phyloP scores from a whole-genome alignment of 2,329 filamentous ascomycete genomes.

The Cladorrhinum sp. region DNA sequence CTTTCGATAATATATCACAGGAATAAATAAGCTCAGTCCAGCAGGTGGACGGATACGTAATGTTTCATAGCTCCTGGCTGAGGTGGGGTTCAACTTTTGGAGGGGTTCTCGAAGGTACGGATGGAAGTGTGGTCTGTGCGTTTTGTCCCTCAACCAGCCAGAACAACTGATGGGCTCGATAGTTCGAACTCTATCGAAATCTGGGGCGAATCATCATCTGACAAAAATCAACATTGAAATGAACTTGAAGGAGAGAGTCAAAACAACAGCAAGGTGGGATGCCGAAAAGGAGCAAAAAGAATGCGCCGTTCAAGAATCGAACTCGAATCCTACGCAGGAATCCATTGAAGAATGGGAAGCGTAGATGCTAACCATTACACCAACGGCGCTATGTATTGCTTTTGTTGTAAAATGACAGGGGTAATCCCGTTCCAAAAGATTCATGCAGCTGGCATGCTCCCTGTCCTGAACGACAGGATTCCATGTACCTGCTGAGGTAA shows the following conservation, averaged over 20 bases:
- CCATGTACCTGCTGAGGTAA: not conserved
- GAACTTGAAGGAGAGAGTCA: too few relatives aligned
- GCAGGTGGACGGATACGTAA: not conserved
- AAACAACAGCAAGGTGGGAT: not conserved
- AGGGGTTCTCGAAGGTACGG: not conserved
- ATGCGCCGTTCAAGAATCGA: constrained; percentile 22
- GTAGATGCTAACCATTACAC: constrained; percentile 23
- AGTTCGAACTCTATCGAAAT: too few relatives aligned
- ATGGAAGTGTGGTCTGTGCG: not conserved
- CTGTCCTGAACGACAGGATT: not conserved
- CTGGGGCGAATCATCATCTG: too few relatives aligned
- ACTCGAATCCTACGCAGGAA: constrained; percentile 20
- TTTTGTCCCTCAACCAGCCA: not conserved
- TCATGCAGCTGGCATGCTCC: not conserved
- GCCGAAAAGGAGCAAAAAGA: not conserved
- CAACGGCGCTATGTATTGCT: constrained; percentile 14
- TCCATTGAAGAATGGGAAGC: constrained; percentile 16
- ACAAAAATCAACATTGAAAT: not conserved
- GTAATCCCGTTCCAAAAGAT: not conserved
- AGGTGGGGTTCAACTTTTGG: not conserved
- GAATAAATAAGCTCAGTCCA: not conserved
- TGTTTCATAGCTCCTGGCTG: not conserved
- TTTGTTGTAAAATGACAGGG: not conserved
- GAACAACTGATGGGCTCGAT: too few relatives aligned
- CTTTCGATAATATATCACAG: too few relatives aligned